Evolutionary conservation across 2,329 filamentous ascomycete genomes (phyloP), one percentile per base, ranked within the genome.

Genomic region (Camillea tinctor): DNA sequence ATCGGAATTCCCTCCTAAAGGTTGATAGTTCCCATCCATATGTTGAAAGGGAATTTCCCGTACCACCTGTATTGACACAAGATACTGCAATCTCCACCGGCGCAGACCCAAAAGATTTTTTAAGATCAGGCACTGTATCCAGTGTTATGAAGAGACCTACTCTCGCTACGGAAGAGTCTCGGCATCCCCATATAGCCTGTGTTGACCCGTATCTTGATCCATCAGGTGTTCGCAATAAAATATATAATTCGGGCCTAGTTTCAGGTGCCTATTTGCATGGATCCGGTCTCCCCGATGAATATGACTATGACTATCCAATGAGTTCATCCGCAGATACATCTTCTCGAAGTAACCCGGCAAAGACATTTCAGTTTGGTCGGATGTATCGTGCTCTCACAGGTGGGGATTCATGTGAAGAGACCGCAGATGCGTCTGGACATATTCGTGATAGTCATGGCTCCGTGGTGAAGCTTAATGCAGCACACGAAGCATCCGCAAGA

Each of bases 1-100:
- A 63, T 50, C 68, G 66, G 19, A 66, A 70, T 68, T 60, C 56
- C 17, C 60, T 72, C 21, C 59, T 71, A 57, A 71, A 67, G 55
- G 59, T 58, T 6, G 61, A 66, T n/a, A 50, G 58, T n/a, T 36
- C 63, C 20, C 58, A 48, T 23, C 56, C 56, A 30, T 54, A 60
- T 8, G 50, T 60, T 17, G 60, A 67, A 22, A 71, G 65, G 57
- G 68, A 72, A 20, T 40, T 64, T 21, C 70, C 71, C 51, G 56
- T 68, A 26, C 68, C 71, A 40, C 68, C 70, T 3, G 55, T 72
- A n/a, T 53, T 73, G 19, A 71, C 66, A 13, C 57, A 57, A 11
- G 60, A 58, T 1, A 50, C 59, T 11, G 17, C 55, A 21, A 49
- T 56, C 22, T 44, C 20, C 48, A 53, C 21, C 36, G 59, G n/a